Base-by-base conservation (phyloP, 2,329 filamentous ascomycete species). In the Epichloe typhina region DNA sequence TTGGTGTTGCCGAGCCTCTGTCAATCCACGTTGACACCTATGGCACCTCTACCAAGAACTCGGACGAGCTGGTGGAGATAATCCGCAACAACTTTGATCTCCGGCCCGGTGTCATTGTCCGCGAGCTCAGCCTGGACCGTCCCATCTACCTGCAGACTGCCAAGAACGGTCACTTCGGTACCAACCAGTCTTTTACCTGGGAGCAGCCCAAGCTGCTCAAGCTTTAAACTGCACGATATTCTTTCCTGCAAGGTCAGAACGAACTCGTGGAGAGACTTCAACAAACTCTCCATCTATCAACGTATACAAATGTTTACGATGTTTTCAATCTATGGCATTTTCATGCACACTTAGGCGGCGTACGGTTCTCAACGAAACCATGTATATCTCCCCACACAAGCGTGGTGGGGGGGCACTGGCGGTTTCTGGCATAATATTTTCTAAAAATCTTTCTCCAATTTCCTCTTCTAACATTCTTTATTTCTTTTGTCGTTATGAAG, bases 91-190 rank as follows among this genome's bases (percentile, higher is more conserved):
- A 98, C 86, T 98, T 98, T 68, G 90, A 98, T 75, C 82, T 98
- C 71, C 84, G 93, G 66, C 93, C 93, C 52, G 93, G 93, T 83
- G 89, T 96, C 70, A 97, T 98, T 65, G 93, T 97, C 73, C 88
- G 88, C 77, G 90, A 96, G 76, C 86, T 98, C 59, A 85, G 93
- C 75, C 81, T 98, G 59, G 85, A 83, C 72, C 88, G 89, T 74
- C 93, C 93, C 68, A 96, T 97, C 78, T 98, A 98, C 84, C 83
- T 83, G 80, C 81, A 91, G 78, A 98, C 93, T 53, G 93, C 93
- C 74, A 96, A 96, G 87, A 97, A 97, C 76, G 93, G 93, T 64
- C 93, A 98, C 82, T 98, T 98, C 75, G 78, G 78, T 60, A 95
- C 89, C 73, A 93, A 96, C 86, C 93, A 95, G 82, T 77, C 72